Evolutionary conservation across 371 early-diverging fungal species (phyloP).

Genomic region (Fennellomyces sp.): DNA sequence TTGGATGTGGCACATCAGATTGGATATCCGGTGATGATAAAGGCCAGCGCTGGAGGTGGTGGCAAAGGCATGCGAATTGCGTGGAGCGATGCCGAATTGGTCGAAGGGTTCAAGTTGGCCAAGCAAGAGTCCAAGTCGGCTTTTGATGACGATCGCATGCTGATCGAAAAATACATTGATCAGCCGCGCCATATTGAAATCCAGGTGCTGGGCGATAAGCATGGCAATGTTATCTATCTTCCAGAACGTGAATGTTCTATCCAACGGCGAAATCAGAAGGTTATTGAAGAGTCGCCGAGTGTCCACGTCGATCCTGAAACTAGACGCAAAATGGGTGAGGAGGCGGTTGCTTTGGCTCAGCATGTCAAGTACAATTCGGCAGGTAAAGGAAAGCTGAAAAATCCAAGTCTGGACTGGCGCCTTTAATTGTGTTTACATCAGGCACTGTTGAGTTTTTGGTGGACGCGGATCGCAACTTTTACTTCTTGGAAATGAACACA

Average conservation of each 20-base stretch:
- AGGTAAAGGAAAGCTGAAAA: conserved; percentile 42
- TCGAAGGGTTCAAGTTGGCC: conserved; percentile 80
- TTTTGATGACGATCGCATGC: conserved; percentile 86
- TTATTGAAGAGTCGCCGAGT: conserved; percentile 81
- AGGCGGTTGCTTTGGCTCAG: conserved; percentile 79
- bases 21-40: conserved; percentile 84
- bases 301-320: conserved; percentile 66
- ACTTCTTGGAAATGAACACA: conserved; percentile 91
- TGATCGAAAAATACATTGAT: conserved; percentile 92
- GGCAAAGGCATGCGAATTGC: conserved; percentile 90
- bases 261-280: conserved; percentile 91
- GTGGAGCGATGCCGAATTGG: conserved; percentile 67
- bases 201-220: conserved; percentile 80
- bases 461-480: conserved; percentile 69
- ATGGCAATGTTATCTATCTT: conserved; percentile 78
- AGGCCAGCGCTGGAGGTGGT: conserved; percentile 88
- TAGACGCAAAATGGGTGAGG: conserved; percentile 80
- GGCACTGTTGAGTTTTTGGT: conserved; percentile 81
- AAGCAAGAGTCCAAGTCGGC: conserved; percentile 80
- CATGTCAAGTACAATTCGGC: conserved; percentile 86
- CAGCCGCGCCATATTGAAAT: conserved; percentile 86
- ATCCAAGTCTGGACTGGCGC: too few relatives aligned
- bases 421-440: conserved; percentile 7
- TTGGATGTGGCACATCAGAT: conserved; percentile 53
- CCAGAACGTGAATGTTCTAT: conserved; percentile 93